A percentile compares a stretch with the other conserved stretches of the same genome.
These are phyloP conservation scores for Solanum rostratum DNA, from an alignment of 257 asterid genomes.

Conservation along the genomic window DNA sequence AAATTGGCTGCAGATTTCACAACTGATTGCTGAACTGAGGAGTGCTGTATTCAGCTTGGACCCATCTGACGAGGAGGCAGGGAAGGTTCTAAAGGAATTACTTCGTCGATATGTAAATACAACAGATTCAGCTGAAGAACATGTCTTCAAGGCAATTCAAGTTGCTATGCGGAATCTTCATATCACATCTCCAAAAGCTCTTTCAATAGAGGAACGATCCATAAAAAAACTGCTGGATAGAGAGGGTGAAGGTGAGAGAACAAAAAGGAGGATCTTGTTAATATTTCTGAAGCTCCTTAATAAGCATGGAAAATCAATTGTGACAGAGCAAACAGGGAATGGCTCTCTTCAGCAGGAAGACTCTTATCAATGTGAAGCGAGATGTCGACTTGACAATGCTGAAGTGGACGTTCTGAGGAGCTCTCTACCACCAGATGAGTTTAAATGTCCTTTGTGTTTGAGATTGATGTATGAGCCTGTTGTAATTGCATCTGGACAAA, in stretches of 20 bases:
- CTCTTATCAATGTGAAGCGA: not conserved
- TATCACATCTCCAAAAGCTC: not conserved
- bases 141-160: not conserved
- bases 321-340: not conserved
- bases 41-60: not conserved
- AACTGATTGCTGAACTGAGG: not conserved
- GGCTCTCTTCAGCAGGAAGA: not conserved
- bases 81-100: not conserved
- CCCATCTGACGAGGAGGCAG: slow-evolving; percentile 1
- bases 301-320: not conserved
- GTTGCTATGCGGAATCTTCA: slow-evolving; percentile 2
- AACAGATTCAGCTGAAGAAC: not conserved
- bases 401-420: not conserved
- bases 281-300: not conserved
- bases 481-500: slow-evolving; percentile 69
- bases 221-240: not conserved
- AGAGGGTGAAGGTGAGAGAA: not conserved
- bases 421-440: slow-evolving; percentile 61
- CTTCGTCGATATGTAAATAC: not conserved
- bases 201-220: slow-evolving; percentile 8
- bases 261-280: not conserved
- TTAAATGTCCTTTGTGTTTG: slow-evolving; percentile 60
- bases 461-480: slow-evolving; percentile 76
- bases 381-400: not conserved
- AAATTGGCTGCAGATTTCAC: not conserved